A percentile compares a stretch with the other conserved stretches of the same genome.
These are phyloP conservation scores for Paspalum vaginatum DNA, from an alignment of 176 grass and related monocot genomes.

Conservation along the genomic window DNA sequence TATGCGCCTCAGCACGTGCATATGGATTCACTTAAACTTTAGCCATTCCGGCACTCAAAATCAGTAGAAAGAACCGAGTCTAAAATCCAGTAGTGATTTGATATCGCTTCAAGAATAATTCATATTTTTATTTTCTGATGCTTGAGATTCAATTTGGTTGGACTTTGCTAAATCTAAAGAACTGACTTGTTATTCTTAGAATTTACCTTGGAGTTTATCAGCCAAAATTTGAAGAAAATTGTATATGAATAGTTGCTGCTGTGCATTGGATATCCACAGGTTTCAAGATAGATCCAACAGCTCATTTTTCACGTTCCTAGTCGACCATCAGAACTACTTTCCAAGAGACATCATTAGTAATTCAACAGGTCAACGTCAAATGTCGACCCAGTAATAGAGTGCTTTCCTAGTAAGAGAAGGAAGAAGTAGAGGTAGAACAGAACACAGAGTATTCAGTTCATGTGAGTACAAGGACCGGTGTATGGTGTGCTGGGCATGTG, in stretches of 20 bases:
- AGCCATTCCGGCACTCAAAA: background rate
- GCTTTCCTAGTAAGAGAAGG: too few species aligned
- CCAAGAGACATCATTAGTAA: background rate
- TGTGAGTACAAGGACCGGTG: too few species aligned
- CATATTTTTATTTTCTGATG: background rate
- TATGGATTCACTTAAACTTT: background rate
- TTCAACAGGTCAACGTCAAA: background rate
- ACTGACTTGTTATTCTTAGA: background rate
- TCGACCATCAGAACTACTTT: background rate
- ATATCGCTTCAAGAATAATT: background rate
- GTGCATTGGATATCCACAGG: background rate
- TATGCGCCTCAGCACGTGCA: background rate
- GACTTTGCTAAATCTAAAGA: background rate
- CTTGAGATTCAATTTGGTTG: background rate
- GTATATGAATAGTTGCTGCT: background rate
- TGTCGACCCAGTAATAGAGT: background rate
- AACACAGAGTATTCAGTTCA: too few species aligned
- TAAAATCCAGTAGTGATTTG: background rate
- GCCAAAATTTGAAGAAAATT: background rate
- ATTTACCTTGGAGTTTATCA: background rate
- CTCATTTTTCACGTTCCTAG: slow-evolving; percentile 23
- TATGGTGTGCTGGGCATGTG: too few species aligned
- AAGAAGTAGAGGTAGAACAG: too few species aligned
- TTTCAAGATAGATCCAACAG: background rate
- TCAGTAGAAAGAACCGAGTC: background rate